Conservation (phyloP, 306 rosid genomes). For the Malus fusca region DNA sequence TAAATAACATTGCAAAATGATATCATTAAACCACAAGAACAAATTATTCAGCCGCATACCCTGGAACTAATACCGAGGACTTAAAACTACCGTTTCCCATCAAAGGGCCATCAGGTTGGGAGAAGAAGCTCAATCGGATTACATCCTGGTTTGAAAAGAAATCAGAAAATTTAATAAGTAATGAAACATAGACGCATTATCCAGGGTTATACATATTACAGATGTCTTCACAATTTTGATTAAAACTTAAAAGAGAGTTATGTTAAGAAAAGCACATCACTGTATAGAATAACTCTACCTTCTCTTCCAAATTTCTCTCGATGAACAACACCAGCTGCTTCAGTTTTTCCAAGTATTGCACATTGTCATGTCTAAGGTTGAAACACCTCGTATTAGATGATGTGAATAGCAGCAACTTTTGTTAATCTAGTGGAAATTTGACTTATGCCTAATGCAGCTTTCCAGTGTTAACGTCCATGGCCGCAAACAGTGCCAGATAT, state of each 20-base stretch:
- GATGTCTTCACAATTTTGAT: not conserved
- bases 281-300: slow-evolving; percentile 39
- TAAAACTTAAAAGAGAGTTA: not conserved
- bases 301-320: slow-evolving; percentile 77
- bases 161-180: not conserved
- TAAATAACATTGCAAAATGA: slow-evolving; percentile 15
- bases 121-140: slow-evolving; percentile 66
- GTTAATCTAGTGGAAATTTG: not conserved
- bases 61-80: slow-evolving; percentile 71
- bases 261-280: not conserved
- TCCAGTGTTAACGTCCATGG: not conserved
- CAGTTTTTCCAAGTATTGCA: slow-evolving; percentile 82
- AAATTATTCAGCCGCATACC: slow-evolving; percentile 46
- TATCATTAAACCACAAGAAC: slow-evolving; percentile 8
- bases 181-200: not conserved
- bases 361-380: slow-evolving; percentile 73
- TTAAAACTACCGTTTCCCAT: slow-evolving; percentile 73
- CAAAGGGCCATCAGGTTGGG: slow-evolving; percentile 92
- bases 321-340: slow-evolving; percentile 85
- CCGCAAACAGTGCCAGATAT: not conserved
- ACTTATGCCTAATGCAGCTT: not conserved
- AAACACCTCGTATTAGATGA: not conserved
- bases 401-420: not conserved
- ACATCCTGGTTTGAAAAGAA: slow-evolving; percentile 46
- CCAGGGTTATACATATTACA: not conserved